Evolutionary conservation across 768 basidiomycete species (phyloP), one percentile per base, ranked within the genome.

Genomic region (Chiua virens): DNA sequence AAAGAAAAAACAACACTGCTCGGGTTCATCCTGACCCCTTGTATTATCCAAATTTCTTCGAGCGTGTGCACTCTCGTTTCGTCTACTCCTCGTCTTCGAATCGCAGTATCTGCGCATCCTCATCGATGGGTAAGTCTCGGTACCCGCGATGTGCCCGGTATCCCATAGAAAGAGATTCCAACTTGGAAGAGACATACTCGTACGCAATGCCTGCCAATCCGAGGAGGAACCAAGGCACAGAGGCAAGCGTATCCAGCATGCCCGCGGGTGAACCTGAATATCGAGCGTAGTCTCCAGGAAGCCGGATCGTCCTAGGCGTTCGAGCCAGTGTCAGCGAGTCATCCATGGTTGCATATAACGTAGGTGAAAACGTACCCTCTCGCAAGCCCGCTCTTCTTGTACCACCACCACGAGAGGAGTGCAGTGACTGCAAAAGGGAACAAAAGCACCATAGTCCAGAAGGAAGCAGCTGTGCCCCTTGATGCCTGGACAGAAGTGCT

Each of bases 161-260:
- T 39, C 73, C 65, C 28, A 70, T 58, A 5, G 65, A 63, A 5
- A 71, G 8, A 2, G 57, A 56, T 15, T 80, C 81, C 40, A 80
- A 55, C 45, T 67, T 73, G 20, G 80, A 81, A 0, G 75, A 63
- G 3, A 85, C 75, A 69, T 80, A 83, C 63, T 86, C 87, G 71
- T 79, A 86, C 3, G 82, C 88, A 50, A 92, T 82, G 2, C 87
- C 82, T 0, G 76, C 80, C 21, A 94, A 58, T 20, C 94, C 95
- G 38, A 97, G 60, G 44, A 96, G 65, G 76, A 89, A 95, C 85
- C 87, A 95, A 0, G 95, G 95, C 3, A 98, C 80, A 10, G 89
- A 92, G 2, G 90, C 92, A 37, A 97, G 63, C 4, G 90, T 94
- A 20, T 77, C 84, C 50, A 94, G 51, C 0, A 75, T 52, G 15